phyloP scores from a whole-genome alignment of 768 basidiomycete genomes.

The Rhodotorula diobovata region DNA sequence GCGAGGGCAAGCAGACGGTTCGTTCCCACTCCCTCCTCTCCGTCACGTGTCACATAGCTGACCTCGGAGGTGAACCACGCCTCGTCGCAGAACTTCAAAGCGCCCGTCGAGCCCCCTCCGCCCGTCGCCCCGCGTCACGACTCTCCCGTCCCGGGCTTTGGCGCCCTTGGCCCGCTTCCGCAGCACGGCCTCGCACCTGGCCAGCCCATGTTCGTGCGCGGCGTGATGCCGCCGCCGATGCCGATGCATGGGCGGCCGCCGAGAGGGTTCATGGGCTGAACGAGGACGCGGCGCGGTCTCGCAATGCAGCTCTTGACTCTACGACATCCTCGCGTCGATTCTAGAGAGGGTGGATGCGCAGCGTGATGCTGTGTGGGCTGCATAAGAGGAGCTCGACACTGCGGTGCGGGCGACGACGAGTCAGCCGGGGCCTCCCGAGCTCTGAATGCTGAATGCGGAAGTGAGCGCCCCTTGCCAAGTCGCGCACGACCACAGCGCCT shows the following conservation, averaged over 20 bases:
- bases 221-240: constrained; percentile 4
- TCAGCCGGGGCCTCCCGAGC: neutral
- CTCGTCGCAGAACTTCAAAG: constrained; percentile 35
- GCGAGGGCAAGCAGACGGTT: constrained; percentile 48
- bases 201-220: constrained; percentile 4
- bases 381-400: neutral
- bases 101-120: constrained; percentile 20
- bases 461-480: neutral
- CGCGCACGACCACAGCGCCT: neutral
- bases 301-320: neutral
- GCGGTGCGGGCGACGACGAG: neutral
- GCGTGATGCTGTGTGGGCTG: neutral
- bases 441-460: neutral
- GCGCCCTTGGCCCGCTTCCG: constrained; percentile 33
- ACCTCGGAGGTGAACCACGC: no score
- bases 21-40: neutral
- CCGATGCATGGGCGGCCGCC: neutral
- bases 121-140: constrained; percentile 5
- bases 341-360: constrained; percentile 51
- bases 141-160: constrained; percentile 5
- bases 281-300: no score
- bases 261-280: constrained; percentile 1
- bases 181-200: no score
- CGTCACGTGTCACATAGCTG: neutral
- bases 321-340: no score